phyloP scores from a whole-genome alignment of 2,329 filamentous ascomycete genomes.

The Tolypocladium cylindrosporum region DNA sequence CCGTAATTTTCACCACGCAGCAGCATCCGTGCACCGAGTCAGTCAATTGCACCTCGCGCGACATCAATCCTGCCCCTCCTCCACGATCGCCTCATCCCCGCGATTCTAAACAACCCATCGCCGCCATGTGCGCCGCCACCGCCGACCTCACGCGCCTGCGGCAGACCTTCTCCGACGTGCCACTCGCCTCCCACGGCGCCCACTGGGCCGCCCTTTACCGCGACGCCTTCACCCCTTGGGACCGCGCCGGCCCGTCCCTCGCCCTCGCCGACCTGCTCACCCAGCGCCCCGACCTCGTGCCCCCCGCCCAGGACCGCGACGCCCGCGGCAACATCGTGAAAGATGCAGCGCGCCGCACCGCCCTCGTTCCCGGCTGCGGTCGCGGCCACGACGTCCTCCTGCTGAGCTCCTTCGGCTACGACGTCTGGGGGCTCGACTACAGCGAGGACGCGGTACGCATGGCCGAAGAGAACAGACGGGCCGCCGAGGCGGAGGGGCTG shows the following conservation, averaged over 20 bases:
- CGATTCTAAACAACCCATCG: not conserved
- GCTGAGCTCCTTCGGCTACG: constrained; percentile 64
- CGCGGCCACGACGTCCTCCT: constrained; percentile 73
- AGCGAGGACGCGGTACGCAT: constrained; percentile 36
- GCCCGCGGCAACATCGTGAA: constrained; percentile 16
- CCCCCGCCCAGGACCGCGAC: constrained; percentile 21
- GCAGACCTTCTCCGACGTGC: constrained; percentile 22
- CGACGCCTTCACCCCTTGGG: constrained; percentile 40
- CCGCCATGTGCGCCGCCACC: constrained; percentile 11
- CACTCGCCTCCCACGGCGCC: constrained; percentile 22
- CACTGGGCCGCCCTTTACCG: constrained; percentile 40
- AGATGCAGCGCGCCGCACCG: constrained; percentile 24
- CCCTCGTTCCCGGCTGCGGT: constrained; percentile 74
- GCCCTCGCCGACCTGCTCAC: constrained; percentile 43
- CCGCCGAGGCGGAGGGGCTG: constrained; percentile 25
- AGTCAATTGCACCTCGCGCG: not conserved
- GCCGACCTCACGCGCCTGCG: constrained; percentile 16
- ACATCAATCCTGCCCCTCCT: not conserved
- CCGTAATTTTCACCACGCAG: not conserved
- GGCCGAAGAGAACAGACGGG: constrained; percentile 33
- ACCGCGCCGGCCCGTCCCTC: constrained; percentile 40
- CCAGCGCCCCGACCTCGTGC: constrained; percentile 34
- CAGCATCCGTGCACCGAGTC: not conserved
- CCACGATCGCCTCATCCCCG: not conserved
- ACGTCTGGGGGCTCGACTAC: constrained; percentile 66